phyloP scores from a whole-genome alignment of 164 flowering plant species.

The Sedum album region DNA sequence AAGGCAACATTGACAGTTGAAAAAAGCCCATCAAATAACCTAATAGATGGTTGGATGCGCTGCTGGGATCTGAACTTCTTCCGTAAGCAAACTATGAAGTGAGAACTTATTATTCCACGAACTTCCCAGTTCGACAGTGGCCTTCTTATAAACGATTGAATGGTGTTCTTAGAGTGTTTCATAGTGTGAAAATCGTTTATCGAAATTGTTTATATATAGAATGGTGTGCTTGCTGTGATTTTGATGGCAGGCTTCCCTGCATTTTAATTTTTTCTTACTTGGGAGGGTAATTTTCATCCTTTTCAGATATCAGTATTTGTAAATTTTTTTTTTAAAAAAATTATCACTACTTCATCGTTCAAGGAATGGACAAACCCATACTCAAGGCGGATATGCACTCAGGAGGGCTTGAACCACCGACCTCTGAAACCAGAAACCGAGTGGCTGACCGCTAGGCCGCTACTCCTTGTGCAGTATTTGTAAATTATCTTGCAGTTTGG shows the following conservation, averaged over 20 bases:
- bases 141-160: neutral
- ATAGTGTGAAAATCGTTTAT: neutral
- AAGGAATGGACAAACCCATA: too few species aligned
- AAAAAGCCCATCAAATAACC: conserved; percentile 43
- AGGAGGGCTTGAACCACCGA: too few species aligned
- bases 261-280: neutral
- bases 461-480: too few species aligned
- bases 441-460: too few species aligned
- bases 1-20: conserved; percentile 61
- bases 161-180: neutral
- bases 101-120: neutral
- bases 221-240: neutral
- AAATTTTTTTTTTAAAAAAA: too few species aligned
- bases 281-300: too few species aligned
- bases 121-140: neutral
- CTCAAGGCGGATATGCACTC: too few species aligned
- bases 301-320: too few species aligned
- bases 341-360: too few species aligned
- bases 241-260: neutral
- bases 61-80: conserved; percentile 87
- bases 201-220: neutral
- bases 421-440: too few species aligned
- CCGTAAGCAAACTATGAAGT: conserved; percentile 26
- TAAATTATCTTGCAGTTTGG: too few species aligned
- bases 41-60: conserved; percentile 70